Conservation (phyloP, 2,329 filamentous ascomycete species). For the Chrysoporthe austroafricana region DNA sequence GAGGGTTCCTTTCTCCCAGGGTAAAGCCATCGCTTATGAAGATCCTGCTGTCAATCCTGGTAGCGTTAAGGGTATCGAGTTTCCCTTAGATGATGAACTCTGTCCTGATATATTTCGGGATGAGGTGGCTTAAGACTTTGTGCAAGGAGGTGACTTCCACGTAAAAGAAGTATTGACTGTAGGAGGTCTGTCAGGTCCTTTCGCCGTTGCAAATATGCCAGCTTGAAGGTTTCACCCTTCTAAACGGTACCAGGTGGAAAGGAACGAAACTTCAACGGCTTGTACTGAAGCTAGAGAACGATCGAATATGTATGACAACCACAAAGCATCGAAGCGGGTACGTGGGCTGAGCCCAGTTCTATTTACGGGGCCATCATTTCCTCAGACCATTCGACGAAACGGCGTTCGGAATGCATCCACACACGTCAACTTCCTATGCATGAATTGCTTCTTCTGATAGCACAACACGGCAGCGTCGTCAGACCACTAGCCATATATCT, state of each 20-base stretch:
- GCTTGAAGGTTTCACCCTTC: not conserved
- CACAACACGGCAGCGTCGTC: no score
- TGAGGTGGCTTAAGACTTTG: no score
- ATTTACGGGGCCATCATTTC: not conserved
- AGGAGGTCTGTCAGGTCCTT: not conserved
- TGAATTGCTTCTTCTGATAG: no score
- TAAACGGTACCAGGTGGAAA: not conserved
- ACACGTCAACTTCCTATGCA: no score
- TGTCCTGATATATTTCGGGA: no score
- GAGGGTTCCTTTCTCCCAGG: not conserved
- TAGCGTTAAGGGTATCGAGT: not conserved
- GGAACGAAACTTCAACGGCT: not conserved
- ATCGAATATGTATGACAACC: not conserved
- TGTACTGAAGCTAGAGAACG: not conserved
- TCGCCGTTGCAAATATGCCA: not conserved
- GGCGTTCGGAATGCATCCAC: not conserved
- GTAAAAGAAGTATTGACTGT: not conserved
- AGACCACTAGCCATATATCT: no score
- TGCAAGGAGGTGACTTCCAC: no score
- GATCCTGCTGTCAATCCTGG: not conserved
- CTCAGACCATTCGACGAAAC: not conserved
- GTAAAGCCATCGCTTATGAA: conserved; percentile 1
- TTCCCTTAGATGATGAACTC: not conserved
- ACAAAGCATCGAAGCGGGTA: no score
- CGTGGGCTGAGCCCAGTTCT: not conserved